Evolutionary conservation across 495 filamentous ascomycete species (phyloP).

Genomic region (Trichoderma orchidacearum): DNA sequence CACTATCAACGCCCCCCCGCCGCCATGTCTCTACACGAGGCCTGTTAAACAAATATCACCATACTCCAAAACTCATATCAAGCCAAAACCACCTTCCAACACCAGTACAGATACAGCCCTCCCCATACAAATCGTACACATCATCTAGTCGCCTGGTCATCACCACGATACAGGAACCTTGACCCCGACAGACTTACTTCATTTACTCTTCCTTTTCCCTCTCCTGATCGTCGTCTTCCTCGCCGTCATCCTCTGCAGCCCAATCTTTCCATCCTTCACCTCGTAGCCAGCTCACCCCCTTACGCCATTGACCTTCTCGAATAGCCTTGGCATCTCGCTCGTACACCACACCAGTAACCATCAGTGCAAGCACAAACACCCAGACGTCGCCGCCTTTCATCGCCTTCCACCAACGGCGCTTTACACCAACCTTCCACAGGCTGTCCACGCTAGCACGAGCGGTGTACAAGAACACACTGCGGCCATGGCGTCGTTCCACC

Average conservation of each 20-base stretch:
- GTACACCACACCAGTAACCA: conserved; percentile 64
- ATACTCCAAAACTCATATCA: not conserved
- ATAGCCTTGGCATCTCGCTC: conserved; percentile 57
- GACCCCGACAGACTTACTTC: not conserved
- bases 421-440: conserved; percentile 81
- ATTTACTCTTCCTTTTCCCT: conserved; percentile 8
- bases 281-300: conserved; percentile 57
- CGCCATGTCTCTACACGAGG: not conserved
- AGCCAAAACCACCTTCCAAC: not conserved
- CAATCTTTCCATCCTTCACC: conserved; percentile 42
- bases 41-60: not conserved
- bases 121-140: not conserved
- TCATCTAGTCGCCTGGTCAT: not conserved
- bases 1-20: not conserved
- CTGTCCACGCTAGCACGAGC: conserved; percentile 62
- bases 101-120: not conserved
- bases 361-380: conserved; percentile 65
- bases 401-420: conserved; percentile 70
- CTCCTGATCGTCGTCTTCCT: conserved; percentile 19
- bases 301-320: conserved; percentile 52
- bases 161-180: not conserved
- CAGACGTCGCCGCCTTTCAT: conserved; percentile 70
- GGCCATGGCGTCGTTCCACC: conserved; percentile 47
- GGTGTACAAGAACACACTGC: conserved; percentile 55
- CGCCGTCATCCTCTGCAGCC: conserved; percentile 22